phyloP scores from a whole-genome alignment of 306 rosid species.

The Cyclanthera cordifolia region DNA sequence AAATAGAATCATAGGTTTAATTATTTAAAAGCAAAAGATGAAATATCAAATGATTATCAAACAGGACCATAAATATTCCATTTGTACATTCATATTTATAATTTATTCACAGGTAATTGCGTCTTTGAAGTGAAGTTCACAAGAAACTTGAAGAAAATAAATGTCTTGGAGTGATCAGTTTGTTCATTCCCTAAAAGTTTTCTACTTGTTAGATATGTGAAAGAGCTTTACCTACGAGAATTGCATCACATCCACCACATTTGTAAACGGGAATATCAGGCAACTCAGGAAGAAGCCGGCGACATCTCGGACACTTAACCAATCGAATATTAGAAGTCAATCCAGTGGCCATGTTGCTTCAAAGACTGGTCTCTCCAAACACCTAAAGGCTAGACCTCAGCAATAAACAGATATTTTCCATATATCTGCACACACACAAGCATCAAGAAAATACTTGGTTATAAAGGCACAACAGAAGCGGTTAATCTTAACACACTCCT shows the following conservation, averaged over 20 bases:
- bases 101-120: background rate
- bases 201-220: background rate
- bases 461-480: background rate
- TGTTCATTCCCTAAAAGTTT: background rate
- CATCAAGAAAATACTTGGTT: background rate
- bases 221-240: slow-evolving; percentile 51
- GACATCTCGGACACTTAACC: slow-evolving; percentile 78
- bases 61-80: background rate
- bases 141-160: background rate
- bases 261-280: slow-evolving; percentile 39
- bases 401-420: background rate
- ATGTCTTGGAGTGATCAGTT: background rate
- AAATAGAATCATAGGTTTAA: no score
- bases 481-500: background rate
- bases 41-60: no score
- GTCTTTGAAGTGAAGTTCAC: background rate
- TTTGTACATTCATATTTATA: background rate
- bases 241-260: slow-evolving; percentile 76
- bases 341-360: slow-evolving; percentile 10
- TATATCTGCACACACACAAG: slow-evolving; percentile 1
- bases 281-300: slow-evolving; percentile 47
- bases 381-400: background rate
- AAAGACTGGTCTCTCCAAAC: background rate
- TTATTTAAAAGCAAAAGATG: no score
- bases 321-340: slow-evolving; percentile 44